phyloP scores from a whole-genome alignment of 2,329 filamentous ascomycete species.

The Fusarium oxysporum region DNA sequence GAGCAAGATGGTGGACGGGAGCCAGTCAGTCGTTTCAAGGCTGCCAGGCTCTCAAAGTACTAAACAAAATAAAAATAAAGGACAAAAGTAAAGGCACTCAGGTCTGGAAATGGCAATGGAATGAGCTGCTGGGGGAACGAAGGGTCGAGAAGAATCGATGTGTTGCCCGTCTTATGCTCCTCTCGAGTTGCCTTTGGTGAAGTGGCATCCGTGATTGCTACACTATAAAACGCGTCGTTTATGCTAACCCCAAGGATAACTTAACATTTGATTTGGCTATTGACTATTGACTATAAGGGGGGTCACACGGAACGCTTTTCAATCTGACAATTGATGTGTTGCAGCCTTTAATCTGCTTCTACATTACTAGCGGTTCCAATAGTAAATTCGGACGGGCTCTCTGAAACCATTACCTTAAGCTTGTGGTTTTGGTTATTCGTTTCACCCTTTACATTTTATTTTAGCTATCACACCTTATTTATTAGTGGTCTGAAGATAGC shows the following conservation, averaged over 20 bases:
- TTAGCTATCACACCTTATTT: background rate
- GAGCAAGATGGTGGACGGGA: conserved; percentile 72
- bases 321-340: conserved; percentile 65
- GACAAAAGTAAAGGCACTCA: conserved; percentile 3
- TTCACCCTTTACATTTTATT: conserved; percentile 68
- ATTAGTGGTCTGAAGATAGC: background rate
- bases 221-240: background rate
- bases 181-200: conserved; percentile 34
- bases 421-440: conserved; percentile 70
- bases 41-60: conserved; percentile 70
- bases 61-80: conserved; percentile 45
- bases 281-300: background rate
- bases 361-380: conserved; percentile 68
- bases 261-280: background rate
- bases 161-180: conserved; percentile 35
- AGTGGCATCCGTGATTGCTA: conserved; percentile 34
- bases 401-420: conserved; percentile 63
- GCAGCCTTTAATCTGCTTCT: conserved; percentile 66
- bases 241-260: conserved; percentile 14
- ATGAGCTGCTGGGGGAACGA: conserved; percentile 26
- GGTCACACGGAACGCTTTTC: conserved; percentile 45
- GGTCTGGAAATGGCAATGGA: conserved; percentile 8
- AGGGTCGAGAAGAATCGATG: conserved; percentile 48
- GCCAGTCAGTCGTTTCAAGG: conserved; percentile 79
- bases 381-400: conserved; percentile 66